Base-by-base conservation (phyloP, 805 yeast genomes). In the Ogataea degrootiae region DNA sequence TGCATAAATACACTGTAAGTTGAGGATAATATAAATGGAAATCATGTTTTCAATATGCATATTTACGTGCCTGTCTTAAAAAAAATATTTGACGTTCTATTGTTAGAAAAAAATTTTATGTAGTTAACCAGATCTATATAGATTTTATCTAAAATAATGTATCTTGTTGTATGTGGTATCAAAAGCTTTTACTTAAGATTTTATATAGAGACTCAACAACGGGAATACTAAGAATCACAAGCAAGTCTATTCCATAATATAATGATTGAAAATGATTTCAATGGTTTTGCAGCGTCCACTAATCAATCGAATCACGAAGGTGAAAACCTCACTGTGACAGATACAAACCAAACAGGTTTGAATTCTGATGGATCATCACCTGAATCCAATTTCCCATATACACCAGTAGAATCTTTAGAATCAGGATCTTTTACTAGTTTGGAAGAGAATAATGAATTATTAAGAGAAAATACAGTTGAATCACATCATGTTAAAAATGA, bases 361-460 rank as follows among this genome's bases (percentile, higher is more conserved):
- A 35, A 26, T 12, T 17, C 29, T 9, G 47, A 47, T 17, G 46
- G 42, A 9, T 52, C 56, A 15, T 50, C 56, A 6, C 59, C 59
- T 1, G 56, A 45, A 23, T 50, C 59, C n/a, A 53, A 44, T 23
- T 45, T 51, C 8, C 46, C 59, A 16, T 56, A 53, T 36, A 56
- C 60, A 4, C 60, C 60, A 7, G 43, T 50, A n/a, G 60, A 56
- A n/a, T 53, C 59, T 12, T 17, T 56, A 12, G 54, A 50, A 19
- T 55, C 60, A 12, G 54, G 51, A 19, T 55, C 60, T 0, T 51
- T 42, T 22, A 51, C 60, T 0, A 44, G 47, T 6, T 48, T 39
- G 16, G 43, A 44, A 8, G 55, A 29, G 22, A 23, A 23, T n/a
- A 33, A 17, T 15, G 31, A 39, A 3, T 12, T 17, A 16, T 6